These are phyloP conservation scores for Penicillium bialowiezense DNA, from an alignment of 495 filamentous ascomycete species.

Conservation along the genomic window DNA sequence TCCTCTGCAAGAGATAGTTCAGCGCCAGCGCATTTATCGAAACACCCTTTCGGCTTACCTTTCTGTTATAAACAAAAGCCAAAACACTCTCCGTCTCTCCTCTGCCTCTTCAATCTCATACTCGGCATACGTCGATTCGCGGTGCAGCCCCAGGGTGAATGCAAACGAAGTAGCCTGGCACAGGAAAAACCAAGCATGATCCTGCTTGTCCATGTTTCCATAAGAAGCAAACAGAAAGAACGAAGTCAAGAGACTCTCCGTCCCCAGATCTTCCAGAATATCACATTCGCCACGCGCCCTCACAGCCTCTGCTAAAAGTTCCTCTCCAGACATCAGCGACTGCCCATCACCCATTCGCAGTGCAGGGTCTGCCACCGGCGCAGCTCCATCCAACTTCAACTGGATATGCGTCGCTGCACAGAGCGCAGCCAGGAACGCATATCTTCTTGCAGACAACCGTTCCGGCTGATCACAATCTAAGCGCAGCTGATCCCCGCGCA, in stretches of 20 bases:
- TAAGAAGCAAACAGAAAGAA: conserved; percentile 78
- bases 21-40: too few relatives aligned
- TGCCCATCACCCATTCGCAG: conserved; percentile 50
- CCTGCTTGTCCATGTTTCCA: conserved; percentile 59
- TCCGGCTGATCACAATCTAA: conserved; percentile 61
- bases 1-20: conserved; percentile 21
- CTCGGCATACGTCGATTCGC: conserved; percentile 50
- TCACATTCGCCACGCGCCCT: conserved; percentile 74
- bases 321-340: conserved; percentile 38
- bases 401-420: conserved; percentile 87
- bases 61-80: conserved; percentile 62
- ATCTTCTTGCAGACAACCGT: conserved; percentile 59
- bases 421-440: conserved; percentile 74
- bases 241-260: conserved; percentile 69
- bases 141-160: conserved; percentile 57
- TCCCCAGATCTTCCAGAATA: conserved; percentile 58
- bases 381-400: conserved; percentile 56
- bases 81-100: conserved; percentile 58
- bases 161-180: conserved; percentile 59
- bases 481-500: conserved; percentile 65
- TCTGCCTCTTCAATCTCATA: conserved; percentile 46
- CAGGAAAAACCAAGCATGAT: conserved; percentile 61
- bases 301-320: conserved; percentile 70
- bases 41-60: conserved; percentile 45
- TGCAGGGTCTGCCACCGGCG: conserved; percentile 49